These are phyloP conservation scores for Juncus effusus DNA, from an alignment of 176 grass and related monocot species.

Conservation along the genomic window DNA sequence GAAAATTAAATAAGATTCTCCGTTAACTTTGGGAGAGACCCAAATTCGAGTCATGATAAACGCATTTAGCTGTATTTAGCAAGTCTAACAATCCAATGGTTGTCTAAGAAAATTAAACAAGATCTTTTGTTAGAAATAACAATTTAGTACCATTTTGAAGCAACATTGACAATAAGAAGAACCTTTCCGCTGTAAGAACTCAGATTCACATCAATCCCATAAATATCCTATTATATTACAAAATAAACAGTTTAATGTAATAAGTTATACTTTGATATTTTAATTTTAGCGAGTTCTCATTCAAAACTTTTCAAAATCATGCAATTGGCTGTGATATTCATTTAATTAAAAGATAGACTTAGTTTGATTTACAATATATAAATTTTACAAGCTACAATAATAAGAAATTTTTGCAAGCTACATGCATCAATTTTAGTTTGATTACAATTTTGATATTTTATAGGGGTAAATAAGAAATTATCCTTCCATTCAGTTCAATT, in stretches of 20 bases:
- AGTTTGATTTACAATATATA: background rate
- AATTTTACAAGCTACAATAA: background rate
- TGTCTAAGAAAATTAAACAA: background rate
- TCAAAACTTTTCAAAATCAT: background rate
- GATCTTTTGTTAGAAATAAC: background rate
- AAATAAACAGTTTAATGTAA: background rate
- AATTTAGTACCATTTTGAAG: slow-evolving; percentile 53
- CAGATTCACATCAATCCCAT: slow-evolving; percentile 39
- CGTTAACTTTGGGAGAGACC: background rate
- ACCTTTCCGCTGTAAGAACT: slow-evolving; percentile 53
- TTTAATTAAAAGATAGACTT: background rate
- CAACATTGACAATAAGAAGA: slow-evolving; percentile 76
- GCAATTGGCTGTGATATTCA: background rate
- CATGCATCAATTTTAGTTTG: background rate
- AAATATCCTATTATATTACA: slow-evolving; percentile 41
- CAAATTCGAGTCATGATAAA: background rate
- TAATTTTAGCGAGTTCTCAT: background rate
- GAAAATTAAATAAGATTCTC: background rate
- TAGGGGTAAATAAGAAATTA: background rate
- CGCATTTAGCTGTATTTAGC: too few species aligned
- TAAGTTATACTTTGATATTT: background rate
- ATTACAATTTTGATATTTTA: background rate
- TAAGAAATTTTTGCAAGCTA: background rate
- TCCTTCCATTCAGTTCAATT: background rate
- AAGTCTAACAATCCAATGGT: background rate